Conservation (phyloP, 345 rosid species). For the Populus davidiana region DNA sequence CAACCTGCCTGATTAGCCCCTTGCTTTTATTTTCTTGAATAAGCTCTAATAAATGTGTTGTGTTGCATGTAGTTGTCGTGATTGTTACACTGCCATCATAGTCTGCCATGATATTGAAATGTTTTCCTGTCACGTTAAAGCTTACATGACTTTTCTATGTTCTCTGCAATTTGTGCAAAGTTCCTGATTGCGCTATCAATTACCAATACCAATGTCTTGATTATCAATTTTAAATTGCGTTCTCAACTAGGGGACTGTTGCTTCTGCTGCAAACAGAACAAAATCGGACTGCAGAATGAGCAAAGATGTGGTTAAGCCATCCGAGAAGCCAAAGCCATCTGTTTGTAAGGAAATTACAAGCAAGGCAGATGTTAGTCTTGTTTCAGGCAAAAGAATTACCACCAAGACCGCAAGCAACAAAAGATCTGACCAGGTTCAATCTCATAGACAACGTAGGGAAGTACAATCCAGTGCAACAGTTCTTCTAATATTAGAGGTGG, state of each 20-base stretch:
- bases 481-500: not conserved
- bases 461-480: not conserved
- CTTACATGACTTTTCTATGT: not conserved
- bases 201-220: not conserved
- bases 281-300: conserved; percentile 1
- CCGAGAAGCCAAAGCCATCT: conserved; percentile 8
- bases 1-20: no score
- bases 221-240: not conserved
- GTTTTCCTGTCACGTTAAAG: not conserved
- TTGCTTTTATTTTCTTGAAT: no score
- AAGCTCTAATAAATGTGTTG: no score
- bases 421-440: not conserved
- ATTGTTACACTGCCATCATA: not conserved
- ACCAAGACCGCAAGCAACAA: conserved; percentile 3
- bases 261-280: conserved; percentile 3
- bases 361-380: not conserved
- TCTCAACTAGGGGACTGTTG: conserved; percentile 13
- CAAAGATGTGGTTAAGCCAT: not conserved
- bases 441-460: not conserved
- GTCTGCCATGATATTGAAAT: not conserved
- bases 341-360: not conserved
- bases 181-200: not conserved
- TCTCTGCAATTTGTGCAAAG: not conserved
- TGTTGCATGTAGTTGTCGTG: no score
- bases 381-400: conserved; percentile 3